phyloP scores from a whole-genome alignment of 495 filamentous ascomycete genomes.

The Lasiosphaeria hispida region DNA sequence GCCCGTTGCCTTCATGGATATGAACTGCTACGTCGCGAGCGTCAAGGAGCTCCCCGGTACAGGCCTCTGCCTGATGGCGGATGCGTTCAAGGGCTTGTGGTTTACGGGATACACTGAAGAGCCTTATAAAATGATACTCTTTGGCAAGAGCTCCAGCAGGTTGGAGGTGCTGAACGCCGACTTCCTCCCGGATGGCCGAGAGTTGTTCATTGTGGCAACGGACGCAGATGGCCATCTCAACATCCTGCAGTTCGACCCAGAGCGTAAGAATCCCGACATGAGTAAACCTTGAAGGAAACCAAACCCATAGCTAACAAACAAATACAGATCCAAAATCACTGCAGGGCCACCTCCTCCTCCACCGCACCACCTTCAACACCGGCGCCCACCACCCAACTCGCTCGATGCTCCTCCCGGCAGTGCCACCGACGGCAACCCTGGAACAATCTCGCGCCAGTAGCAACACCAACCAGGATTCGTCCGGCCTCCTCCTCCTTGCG shows the following conservation, averaged over 20 bases:
- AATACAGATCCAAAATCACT: conserved; percentile 84
- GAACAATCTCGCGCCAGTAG: conserved; percentile 11
- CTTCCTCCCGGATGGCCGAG: conserved; percentile 82
- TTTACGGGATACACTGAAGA: conserved; percentile 93
- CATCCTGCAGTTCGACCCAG: conserved; percentile 89
- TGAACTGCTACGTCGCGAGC: conserved; percentile 84
- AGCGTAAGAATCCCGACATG: conserved; percentile 48
- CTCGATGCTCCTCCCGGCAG: conserved; percentile 66
- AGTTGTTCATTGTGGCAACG: conserved; percentile 76
- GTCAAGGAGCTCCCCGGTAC: conserved; percentile 79
- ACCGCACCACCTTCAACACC: conserved; percentile 77
- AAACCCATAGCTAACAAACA: conserved; percentile 21
- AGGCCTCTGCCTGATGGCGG: conserved; percentile 78
- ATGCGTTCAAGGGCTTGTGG: conserved; percentile 91
- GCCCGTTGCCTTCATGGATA: conserved; percentile 96
- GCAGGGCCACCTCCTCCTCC: conserved; percentile 81
- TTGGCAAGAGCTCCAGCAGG: conserved; percentile 74
- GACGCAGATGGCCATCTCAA: conserved; percentile 86
- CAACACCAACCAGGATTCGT: conserved; percentile 26
- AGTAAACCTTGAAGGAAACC: neutral
- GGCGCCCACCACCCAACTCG: conserved; percentile 72
- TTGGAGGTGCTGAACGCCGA: conserved; percentile 80
- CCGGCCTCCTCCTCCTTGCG: conserved; percentile 65
- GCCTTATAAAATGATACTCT: conserved; percentile 91
- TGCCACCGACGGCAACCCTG: conserved; percentile 29